These are phyloP conservation scores for Termitomyces eurrhizus DNA, from an alignment of 768 basidiomycete genomes.

Conservation along the genomic window DNA sequence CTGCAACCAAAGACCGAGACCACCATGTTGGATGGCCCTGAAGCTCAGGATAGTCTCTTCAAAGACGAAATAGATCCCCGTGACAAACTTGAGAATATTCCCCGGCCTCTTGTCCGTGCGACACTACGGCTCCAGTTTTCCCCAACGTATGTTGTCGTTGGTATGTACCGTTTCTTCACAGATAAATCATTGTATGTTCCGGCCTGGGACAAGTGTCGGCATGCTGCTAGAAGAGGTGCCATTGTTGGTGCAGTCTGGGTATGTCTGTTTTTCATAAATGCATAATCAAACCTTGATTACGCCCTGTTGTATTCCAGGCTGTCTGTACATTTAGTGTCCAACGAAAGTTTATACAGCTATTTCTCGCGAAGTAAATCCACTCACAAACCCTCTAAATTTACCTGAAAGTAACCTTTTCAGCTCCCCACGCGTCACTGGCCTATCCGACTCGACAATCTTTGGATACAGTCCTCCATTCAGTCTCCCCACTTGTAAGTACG, in stretches of 20 bases:
- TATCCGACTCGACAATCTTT: conserved; percentile 59
- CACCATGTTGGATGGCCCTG: conserved; percentile 21
- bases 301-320: conserved; percentile 35
- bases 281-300: not conserved
- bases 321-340: conserved; percentile 71
- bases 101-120: conserved; percentile 47
- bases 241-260: conserved; percentile 73
- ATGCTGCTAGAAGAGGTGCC: conserved; percentile 68
- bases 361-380: conserved; percentile 51
- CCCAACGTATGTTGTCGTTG: conserved; percentile 82
- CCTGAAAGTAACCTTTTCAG: conserved; percentile 25
- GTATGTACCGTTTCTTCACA: conserved; percentile 76
- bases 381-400: not conserved
- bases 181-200: conserved; percentile 68
- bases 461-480: conserved; percentile 65
- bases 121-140: conserved; percentile 66
- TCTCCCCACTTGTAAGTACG: conserved; percentile 60
- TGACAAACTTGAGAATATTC: conserved; percentile 29
- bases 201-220: conserved; percentile 81
- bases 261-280: conserved; percentile 16
- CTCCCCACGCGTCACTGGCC: conserved; percentile 59
- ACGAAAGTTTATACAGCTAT: conserved; percentile 57
- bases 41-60: conserved; percentile 30
- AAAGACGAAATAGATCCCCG: conserved; percentile 4
- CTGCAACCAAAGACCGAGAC: not conserved